Percentiles rank a stretch among this genome's conserved stretches.
phyloP scores from a whole-genome alignment of 257 asterid genomes.

The Verbena officinalis region DNA sequence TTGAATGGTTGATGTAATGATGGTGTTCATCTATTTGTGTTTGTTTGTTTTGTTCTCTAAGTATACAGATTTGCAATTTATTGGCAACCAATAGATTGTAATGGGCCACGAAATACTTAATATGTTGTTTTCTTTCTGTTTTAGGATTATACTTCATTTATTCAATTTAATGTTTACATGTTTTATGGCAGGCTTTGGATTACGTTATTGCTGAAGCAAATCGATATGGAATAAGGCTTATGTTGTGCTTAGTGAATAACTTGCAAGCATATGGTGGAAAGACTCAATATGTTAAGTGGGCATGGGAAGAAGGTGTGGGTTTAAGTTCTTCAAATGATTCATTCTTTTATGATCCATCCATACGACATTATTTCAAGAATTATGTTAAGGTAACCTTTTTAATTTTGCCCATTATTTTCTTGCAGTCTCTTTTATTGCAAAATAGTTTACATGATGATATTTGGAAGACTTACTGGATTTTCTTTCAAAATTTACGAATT shows the following conservation, averaged over 20 bases:
- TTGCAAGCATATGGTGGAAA: slow-evolving; percentile 98
- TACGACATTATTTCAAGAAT: slow-evolving; percentile 80
- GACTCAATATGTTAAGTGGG: slow-evolving; percentile 97
- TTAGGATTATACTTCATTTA: slow-evolving; percentile 10
- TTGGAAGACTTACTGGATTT: slow-evolving; percentile 9
- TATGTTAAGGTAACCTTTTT: slow-evolving; percentile 74
- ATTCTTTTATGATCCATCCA: slow-evolving; percentile 95
- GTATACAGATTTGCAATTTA: slow-evolving; percentile 4
- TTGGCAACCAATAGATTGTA: slow-evolving; percentile 24
- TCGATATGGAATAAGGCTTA: slow-evolving; percentile 69
- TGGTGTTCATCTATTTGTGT: not conserved
- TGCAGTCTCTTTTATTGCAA: slow-evolving; percentile 3
- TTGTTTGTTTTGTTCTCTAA: slow-evolving; percentile 14
- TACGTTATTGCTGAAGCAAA: slow-evolving; percentile 90
- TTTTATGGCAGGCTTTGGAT: slow-evolving; percentile 76
- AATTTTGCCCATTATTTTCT: slow-evolving; percentile 12
- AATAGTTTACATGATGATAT: slow-evolving; percentile 14
- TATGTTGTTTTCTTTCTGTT: not conserved
- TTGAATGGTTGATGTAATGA: slow-evolving; percentile 10
- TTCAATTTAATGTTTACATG: slow-evolving; percentile 15
- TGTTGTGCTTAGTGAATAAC: slow-evolving; percentile 85
- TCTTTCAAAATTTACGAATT: slow-evolving; percentile 34
- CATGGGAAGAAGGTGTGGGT: slow-evolving; percentile 98
- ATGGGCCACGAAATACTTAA: slow-evolving; percentile 23
- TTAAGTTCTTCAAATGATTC: slow-evolving; percentile 96